These are phyloP conservation scores for Leccinum subgranulosum DNA, from an alignment of 768 basidiomycete species.

Conservation along the genomic window DNA sequence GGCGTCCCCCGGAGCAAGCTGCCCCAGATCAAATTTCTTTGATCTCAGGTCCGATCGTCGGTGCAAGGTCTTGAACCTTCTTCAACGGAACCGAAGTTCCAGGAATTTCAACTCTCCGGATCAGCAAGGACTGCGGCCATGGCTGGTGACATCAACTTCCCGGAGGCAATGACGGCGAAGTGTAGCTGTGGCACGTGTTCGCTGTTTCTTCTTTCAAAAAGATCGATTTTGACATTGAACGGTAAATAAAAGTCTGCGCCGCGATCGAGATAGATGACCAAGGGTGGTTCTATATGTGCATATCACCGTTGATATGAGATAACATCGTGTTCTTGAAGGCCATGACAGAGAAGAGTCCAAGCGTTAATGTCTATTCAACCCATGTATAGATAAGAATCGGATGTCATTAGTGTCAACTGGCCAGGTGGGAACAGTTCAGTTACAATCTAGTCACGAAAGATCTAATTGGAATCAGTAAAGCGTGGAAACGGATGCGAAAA, in stretches of 20 bases:
- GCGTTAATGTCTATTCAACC: background rate
- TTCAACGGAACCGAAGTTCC: constrained; percentile 51
- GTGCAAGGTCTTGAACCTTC: constrained; percentile 67
- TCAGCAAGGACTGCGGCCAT: constrained; percentile 59
- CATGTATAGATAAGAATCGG: background rate
- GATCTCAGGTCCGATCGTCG: constrained; percentile 73
- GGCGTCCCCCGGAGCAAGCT: constrained; percentile 45
- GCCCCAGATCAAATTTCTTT: constrained; percentile 66
- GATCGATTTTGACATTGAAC: background rate
- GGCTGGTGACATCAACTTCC: constrained; percentile 59
- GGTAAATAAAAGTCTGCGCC: background rate
- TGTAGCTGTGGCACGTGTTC: constrained; percentile 43
- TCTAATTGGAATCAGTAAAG: background rate
- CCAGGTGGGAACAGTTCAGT: background rate
- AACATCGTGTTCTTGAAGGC: background rate
- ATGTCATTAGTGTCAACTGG: background rate
- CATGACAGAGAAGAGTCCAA: background rate
- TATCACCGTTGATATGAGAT: background rate
- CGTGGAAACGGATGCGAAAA: background rate
- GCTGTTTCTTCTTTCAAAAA: constrained; percentile 39
- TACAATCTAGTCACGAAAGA: background rate
- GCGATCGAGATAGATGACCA: background rate
- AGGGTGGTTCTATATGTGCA: background rate
- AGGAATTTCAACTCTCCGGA: constrained; percentile 59
- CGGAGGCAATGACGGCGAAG: constrained; percentile 57